phyloP scores from a whole-genome alignment of 169 alveolate genomes.

The Plasmodium blacklocki region DNA sequence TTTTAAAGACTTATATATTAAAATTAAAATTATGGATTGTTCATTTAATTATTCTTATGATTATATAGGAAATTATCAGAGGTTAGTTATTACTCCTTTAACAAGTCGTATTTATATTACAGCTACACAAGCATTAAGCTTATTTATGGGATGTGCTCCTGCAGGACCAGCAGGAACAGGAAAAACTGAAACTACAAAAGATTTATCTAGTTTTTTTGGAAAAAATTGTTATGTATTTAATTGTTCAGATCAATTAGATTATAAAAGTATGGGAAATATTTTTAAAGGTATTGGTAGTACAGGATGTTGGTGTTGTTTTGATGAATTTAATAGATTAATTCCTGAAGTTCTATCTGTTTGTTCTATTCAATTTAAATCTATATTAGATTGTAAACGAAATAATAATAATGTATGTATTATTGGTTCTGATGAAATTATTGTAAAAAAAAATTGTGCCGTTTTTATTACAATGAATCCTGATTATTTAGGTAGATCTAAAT shows the following conservation, averaged over 20 bases:
- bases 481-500: constrained; percentile 96
- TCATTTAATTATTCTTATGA: constrained; percentile 95
- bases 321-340: constrained; percentile 96
- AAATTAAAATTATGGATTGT: constrained; percentile 94
- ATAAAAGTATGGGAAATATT: constrained; percentile 96
- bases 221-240: constrained; percentile 97
- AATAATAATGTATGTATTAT: constrained; percentile 89
- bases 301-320: constrained; percentile 99
- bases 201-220: constrained; percentile 96
- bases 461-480: constrained; percentile 98
- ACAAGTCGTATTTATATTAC: constrained; percentile 98
- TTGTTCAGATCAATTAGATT: constrained; percentile 96
- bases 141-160: constrained; percentile 98
- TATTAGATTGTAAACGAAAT: constrained; percentile 93
- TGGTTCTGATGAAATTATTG: constrained; percentile 94
- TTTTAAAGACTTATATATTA: constrained; percentile 87
- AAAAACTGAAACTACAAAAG: constrained; percentile 97
- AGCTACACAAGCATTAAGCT: constrained; percentile 97
- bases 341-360: constrained; percentile 98
- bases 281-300: constrained; percentile 97
- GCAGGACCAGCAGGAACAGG: constrained; percentile 99
- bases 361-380: constrained; percentile 96
- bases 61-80: constrained; percentile 96
- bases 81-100: constrained; percentile 97
- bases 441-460: constrained; percentile 95